Base-by-base conservation (phyloP, 2,329 filamentous ascomycete genomes). In the Sporothrix sp. region DNA sequence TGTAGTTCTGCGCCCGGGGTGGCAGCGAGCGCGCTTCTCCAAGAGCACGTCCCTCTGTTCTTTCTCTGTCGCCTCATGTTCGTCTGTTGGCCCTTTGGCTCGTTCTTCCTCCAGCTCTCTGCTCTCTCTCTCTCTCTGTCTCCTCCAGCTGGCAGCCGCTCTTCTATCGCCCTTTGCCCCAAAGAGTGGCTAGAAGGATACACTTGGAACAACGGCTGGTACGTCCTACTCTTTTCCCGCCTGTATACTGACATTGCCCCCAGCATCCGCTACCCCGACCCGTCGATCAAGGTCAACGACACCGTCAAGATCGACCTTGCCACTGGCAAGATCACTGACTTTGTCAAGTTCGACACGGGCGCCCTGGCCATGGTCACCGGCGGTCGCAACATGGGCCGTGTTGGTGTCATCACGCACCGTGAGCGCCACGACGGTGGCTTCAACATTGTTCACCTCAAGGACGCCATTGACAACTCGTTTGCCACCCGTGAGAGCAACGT, bases 321-420 rank as follows among this genome's bases (percentile, higher is more conserved):
- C 67, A 95, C 89, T 60, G 93, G 93, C 80, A 98, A 97, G 85
- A 94, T 98, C 77, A 75, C 79, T 65, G 93, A 98, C 76, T 97
- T 86, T 78, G 89, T 97, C 82, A 87, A 85, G 76, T 98, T 98
- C 78, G 93, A 98, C 74, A 96, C 90, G 68, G 93, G 91, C 75
- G 85, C 88, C 70, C 89, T 98, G 65, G 89, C 86, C 73, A 98
- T 98, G 91, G 86, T 85, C 68, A 98, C 93, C 64, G 93, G 93
- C 84, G 93, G 93, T 84, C 93, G 91, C 71, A 98, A 98, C 88
- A 98, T 97, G 91, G 93, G 93, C 72, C 93, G 93, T 91, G 91
- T 98, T 69, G 93, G 93, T 86, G 91, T 97, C 73, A 94, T 98
- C 79, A 97, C 93, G 67, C 90, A 98, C 84, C 91, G 93, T 81